Percentiles rank a stretch among this genome's conserved stretches.
phyloP scores from a whole-genome alignment of 768 basidiomycete species.

The Rhodosporidiobolus odoratus region DNA sequence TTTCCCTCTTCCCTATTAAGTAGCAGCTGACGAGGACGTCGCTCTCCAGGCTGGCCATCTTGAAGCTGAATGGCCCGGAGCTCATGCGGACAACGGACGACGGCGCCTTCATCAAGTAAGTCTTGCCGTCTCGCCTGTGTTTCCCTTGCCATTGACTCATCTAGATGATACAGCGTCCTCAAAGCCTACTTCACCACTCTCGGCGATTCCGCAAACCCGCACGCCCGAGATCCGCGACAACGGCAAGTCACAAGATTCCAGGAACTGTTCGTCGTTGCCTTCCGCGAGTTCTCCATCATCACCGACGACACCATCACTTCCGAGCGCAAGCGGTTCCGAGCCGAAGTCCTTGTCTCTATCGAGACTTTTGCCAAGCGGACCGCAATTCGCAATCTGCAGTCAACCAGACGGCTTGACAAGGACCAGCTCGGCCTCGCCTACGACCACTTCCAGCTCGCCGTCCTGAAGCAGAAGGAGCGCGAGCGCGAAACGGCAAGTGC shows the following conservation, averaged over 20 bases:
- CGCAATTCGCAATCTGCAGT: conserved; percentile 77
- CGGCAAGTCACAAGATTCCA: conserved; percentile 96
- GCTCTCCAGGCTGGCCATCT: conserved; percentile 60
- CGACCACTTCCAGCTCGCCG: conserved; percentile 54
- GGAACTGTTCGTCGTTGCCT: conserved; percentile 83
- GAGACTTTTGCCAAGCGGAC: conserved; percentile 91
- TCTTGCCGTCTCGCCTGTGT: too few relatives aligned
- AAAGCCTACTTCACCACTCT: conserved; percentile 89
- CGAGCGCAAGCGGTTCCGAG: conserved; percentile 77
- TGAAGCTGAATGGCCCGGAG: conserved; percentile 94
- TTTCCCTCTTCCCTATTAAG: not conserved
- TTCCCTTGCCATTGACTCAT: not conserved
- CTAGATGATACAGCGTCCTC: conserved; percentile 63
- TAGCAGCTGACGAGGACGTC: not conserved
- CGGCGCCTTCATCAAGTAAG: conserved; percentile 91
- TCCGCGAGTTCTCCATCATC: conserved; percentile 87
- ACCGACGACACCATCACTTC: conserved; percentile 86
- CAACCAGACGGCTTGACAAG: conserved; percentile 72
- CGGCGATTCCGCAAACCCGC: conserved; percentile 87
- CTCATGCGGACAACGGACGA: conserved; percentile 91
- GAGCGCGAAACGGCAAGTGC: not conserved
- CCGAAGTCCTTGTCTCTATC: conserved; percentile 84
- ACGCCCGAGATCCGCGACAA: conserved; percentile 76
- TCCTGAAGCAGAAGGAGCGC: conserved; percentile 31
- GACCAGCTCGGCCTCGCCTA: conserved; percentile 86